Conservation (phyloP, 75 land plant genomes). For the Cunninghamia lanceolata region DNA sequence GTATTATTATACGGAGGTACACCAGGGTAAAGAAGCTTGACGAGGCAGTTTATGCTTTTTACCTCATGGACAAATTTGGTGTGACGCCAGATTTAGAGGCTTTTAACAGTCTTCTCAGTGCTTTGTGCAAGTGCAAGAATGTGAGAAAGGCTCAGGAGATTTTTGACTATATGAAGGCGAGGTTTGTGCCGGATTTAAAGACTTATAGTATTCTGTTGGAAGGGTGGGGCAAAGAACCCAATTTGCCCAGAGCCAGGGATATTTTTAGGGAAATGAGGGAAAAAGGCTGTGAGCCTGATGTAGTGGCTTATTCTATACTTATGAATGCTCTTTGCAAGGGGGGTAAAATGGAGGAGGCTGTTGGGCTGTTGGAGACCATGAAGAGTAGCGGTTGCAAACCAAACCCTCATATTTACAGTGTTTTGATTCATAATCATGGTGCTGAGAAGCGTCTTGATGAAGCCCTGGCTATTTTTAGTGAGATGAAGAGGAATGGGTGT, state of each 20-base stretch:
- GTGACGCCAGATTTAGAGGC: conserved; percentile 50
- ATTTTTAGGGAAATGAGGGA: conserved; percentile 53
- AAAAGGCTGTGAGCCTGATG: conserved; percentile 53
- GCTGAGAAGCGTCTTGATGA: conserved; percentile 46
- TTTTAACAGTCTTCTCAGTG: conserved; percentile 59
- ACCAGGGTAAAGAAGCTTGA: conserved; percentile 56
- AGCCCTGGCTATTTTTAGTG: conserved; percentile 47
- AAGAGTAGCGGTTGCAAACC: conserved; percentile 33
- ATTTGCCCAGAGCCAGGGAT: conserved; percentile 56
- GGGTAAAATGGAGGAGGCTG: conserved; percentile 63
- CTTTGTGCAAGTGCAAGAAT: conserved; percentile 65
- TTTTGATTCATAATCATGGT: conserved; percentile 63
- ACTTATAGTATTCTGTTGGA: conserved; percentile 68
- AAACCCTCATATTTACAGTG: conserved; percentile 60
- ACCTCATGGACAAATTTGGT: conserved; percentile 59
- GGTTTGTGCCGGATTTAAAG: conserved; percentile 55
- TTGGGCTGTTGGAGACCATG: conserved; percentile 48
- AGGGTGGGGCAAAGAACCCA: conserved; percentile 72
- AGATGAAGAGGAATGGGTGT: conserved; percentile 55
- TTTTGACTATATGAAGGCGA: conserved; percentile 48
- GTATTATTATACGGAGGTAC: conserved; percentile 59
- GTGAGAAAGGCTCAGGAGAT: conserved; percentile 75
- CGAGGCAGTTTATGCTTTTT: conserved; percentile 62
- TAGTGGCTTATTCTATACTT: conserved; percentile 67
- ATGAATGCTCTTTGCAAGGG: conserved; percentile 76